phyloP scores from a whole-genome alignment of 768 basidiomycete species.

The Suillus placidus region DNA sequence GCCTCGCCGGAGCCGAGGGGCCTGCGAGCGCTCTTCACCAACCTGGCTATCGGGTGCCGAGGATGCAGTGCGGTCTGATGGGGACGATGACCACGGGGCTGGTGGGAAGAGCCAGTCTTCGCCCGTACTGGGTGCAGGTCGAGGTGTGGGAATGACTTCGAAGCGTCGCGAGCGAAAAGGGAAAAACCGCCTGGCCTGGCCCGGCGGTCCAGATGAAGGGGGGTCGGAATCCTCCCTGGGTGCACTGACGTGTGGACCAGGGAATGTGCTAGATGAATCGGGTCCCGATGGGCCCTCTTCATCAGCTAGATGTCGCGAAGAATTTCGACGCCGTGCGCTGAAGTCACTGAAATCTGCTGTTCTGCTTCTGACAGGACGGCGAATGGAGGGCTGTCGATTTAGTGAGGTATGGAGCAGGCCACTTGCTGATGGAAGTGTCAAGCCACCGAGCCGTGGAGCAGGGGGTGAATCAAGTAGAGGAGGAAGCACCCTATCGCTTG shows the following conservation, averaged over 20 bases:
- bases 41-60: slow-evolving; percentile 30
- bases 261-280: slow-evolving; percentile 15
- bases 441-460: slow-evolving; percentile 19
- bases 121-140: slow-evolving; percentile 29
- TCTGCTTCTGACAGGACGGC: slow-evolving; percentile 56
- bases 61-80: slow-evolving; percentile 21
- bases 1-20: slow-evolving; percentile 66
- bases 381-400: slow-evolving; percentile 61
- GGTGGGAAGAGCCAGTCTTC: slow-evolving; percentile 39
- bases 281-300: slow-evolving; percentile 27
- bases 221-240: slow-evolving; percentile 4
- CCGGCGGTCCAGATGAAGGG: slow-evolving; percentile 18
- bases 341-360: slow-evolving; percentile 75
- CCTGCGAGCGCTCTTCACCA: slow-evolving; percentile 39
- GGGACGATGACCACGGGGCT: slow-evolving; percentile 23
- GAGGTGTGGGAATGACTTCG: slow-evolving; percentile 38
- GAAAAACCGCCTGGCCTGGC: slow-evolving; percentile 56
- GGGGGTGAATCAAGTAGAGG: slow-evolving; percentile 32
- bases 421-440: slow-evolving; percentile 27
- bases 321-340: slow-evolving; percentile 62
- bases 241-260: slow-evolving; percentile 11
- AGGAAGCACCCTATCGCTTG: slow-evolving; percentile 30
- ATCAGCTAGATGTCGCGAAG: slow-evolving; percentile 38
- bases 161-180: slow-evolving; percentile 52
- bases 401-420: slow-evolving; percentile 37